Evolutionary conservation across 208 protist species (phyloP).

Genomic region (Phytomonas francai): DNA sequence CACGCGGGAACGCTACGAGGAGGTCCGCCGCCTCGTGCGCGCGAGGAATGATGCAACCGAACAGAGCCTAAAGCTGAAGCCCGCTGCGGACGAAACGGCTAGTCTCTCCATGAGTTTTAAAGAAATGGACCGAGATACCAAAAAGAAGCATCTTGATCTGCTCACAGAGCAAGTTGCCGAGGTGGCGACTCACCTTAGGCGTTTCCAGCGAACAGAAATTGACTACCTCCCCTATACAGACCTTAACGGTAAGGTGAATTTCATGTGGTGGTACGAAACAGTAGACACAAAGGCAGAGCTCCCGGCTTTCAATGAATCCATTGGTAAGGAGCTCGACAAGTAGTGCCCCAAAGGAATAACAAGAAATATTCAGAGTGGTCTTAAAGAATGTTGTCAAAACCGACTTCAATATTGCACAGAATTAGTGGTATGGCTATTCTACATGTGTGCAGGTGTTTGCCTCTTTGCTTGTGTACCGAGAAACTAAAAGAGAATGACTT

Average conservation of each 20-base stretch:
- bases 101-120: slow-evolving; percentile 45
- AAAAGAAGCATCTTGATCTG: slow-evolving; percentile 47
- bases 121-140: slow-evolving; percentile 61
- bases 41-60: slow-evolving; percentile 36
- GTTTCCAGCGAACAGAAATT: slow-evolving; percentile 77
- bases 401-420: not conserved
- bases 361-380: not conserved
- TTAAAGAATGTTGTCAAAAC: not conserved
- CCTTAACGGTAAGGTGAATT: slow-evolving; percentile 89
- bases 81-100: slow-evolving; percentile 54
- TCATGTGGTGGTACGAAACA: slow-evolving; percentile 92
- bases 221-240: slow-evolving; percentile 91
- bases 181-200: slow-evolving; percentile 61
- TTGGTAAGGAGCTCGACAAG: slow-evolving; percentile 14
- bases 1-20: slow-evolving; percentile 79
- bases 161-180: slow-evolving; percentile 60
- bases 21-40: slow-evolving; percentile 57
- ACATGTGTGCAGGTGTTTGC: not conserved
- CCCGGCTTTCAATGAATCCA: slow-evolving; percentile 17
- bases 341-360: not conserved
- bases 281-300: slow-evolving; percentile 33
- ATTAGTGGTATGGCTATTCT: not conserved
- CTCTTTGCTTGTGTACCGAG: not conserved
- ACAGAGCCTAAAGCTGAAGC: slow-evolving; percentile 39
- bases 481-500: not conserved